Evolutionary conservation across 2,329 filamentous ascomycete genomes (phyloP).

Genomic region (Lasiodiplodia theobromae): DNA sequence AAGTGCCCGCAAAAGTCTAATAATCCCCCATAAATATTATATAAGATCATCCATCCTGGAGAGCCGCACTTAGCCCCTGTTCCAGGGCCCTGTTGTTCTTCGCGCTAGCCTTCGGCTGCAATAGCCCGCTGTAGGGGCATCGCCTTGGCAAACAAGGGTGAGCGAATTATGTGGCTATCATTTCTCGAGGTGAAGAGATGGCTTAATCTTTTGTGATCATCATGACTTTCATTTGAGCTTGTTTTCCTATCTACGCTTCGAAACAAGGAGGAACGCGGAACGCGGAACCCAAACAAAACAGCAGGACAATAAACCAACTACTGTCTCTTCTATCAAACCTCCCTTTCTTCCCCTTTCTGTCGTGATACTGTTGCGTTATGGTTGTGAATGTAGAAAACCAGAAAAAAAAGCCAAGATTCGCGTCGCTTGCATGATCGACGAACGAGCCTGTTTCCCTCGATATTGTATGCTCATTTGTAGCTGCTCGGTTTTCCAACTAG

Average conservation of each 20-base stretch:
- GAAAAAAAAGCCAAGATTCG: not conserved
- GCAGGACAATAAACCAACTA: not conserved
- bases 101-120: no score
- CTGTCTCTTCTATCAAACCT: no score
- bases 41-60: no score
- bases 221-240: constrained; percentile 17
- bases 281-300: not conserved
- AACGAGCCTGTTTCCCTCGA: not conserved
- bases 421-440: not conserved
- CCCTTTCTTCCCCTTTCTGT: not conserved
- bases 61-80: no score
- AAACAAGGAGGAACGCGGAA: not conserved
- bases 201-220: not conserved
- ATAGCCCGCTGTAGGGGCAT: no score
- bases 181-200: not conserved
- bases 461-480: constrained; percentile 2
- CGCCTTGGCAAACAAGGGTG: not conserved
- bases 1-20: no score
- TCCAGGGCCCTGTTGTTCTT: no score
- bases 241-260: not conserved
- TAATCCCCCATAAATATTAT: no score
- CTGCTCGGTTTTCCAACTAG: not conserved
- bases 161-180: not conserved
- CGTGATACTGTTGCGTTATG: constrained; percentile 8
- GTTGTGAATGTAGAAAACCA: not conserved